A percentile compares a stretch with the other conserved stretches of the same genome.
Conservation (phyloP, 83 land plant genomes). For the Diphasiastrum complanatum region DNA sequence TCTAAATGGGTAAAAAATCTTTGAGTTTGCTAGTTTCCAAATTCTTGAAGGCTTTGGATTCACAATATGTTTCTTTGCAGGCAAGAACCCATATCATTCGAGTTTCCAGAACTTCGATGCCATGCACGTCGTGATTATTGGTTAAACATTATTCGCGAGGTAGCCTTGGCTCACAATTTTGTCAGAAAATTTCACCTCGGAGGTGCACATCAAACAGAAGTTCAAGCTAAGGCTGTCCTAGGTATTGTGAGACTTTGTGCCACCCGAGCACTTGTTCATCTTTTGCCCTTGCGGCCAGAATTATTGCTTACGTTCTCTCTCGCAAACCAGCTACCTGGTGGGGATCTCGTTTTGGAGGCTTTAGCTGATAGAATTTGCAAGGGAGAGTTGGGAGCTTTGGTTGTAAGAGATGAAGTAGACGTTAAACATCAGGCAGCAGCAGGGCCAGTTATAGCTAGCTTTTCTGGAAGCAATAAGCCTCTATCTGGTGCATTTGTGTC, state of each 20-base stretch:
- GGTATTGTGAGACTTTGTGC: slow-evolving; percentile 74
- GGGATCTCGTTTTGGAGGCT: slow-evolving; percentile 73
- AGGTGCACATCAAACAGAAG: slow-evolving; percentile 57
- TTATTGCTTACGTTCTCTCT: slow-evolving; percentile 58
- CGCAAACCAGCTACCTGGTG: slow-evolving; percentile 76
- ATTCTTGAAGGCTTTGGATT: too few relatives aligned
- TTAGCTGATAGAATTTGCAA: slow-evolving; percentile 39
- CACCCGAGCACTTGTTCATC: slow-evolving; percentile 43
- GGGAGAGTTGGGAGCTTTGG: slow-evolving; percentile 29
- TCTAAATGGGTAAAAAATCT: too few relatives aligned
- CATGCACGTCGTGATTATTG: slow-evolving; percentile 91
- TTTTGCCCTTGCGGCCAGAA: slow-evolving; percentile 39
- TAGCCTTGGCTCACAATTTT: slow-evolving; percentile 62
- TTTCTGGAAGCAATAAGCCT: too few relatives aligned
- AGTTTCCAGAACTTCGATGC: slow-evolving; percentile 91
- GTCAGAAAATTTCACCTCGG: slow-evolving; percentile 48
- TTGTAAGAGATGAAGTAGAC: slow-evolving; percentile 8
- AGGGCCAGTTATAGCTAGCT: too few relatives aligned
- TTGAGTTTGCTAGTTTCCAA: too few relatives aligned
- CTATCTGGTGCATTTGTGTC: slow-evolving; percentile 29
- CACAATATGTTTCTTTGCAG: too few relatives aligned
- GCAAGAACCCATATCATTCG: slow-evolving; percentile 68
- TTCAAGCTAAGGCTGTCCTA: slow-evolving; percentile 60
- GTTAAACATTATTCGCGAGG: slow-evolving; percentile 69
- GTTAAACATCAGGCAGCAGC: too few relatives aligned